phyloP scores from a whole-genome alignment of 352 stramenopile species.

The Phytophthora pisi region DNA sequence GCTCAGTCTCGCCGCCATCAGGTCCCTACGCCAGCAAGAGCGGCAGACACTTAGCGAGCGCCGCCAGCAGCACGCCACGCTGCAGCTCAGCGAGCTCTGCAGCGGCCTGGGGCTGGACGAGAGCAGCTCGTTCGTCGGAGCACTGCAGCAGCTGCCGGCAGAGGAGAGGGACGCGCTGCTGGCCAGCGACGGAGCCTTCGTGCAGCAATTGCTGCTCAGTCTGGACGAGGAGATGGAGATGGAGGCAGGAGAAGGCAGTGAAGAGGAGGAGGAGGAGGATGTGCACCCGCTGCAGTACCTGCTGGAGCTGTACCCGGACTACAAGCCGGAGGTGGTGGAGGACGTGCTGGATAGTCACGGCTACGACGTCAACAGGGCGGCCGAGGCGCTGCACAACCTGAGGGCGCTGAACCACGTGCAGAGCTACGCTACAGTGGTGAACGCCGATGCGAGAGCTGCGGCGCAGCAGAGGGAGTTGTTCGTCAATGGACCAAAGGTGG shows the following conservation, averaged over 20 bases:
- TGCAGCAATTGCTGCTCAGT: conserved; percentile 68
- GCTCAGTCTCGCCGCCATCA: conserved; percentile 60
- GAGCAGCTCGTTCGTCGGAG: conserved; percentile 56
- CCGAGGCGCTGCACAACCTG: conserved; percentile 63
- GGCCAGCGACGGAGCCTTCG: conserved; percentile 56
- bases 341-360: conserved; percentile 62
- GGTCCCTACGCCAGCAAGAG: conserved; percentile 47
- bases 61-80: conserved; percentile 22
- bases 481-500: conserved; percentile 41
- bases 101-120: conserved; percentile 55
- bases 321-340: conserved; percentile 65
- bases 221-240: conserved; percentile 40
- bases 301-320: conserved; percentile 59
- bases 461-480: conserved; percentile 28
- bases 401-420: conserved; percentile 57
- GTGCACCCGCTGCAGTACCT: conserved; percentile 60
- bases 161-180: conserved; percentile 50
- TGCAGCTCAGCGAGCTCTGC: conserved; percentile 68
- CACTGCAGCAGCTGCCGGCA: conserved; percentile 49
- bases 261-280: conserved; percentile 38
- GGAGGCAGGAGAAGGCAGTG: conserved; percentile 25
- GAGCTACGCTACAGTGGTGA: conserved; percentile 65
- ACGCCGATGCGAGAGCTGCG: conserved; percentile 27
- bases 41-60: conserved; percentile 26
- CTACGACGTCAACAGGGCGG: conserved; percentile 63